These are phyloP conservation scores for Pseudopyrenochaeta lycopersici DNA, from an alignment of 2,329 filamentous ascomycete genomes.

Conservation along the genomic window DNA sequence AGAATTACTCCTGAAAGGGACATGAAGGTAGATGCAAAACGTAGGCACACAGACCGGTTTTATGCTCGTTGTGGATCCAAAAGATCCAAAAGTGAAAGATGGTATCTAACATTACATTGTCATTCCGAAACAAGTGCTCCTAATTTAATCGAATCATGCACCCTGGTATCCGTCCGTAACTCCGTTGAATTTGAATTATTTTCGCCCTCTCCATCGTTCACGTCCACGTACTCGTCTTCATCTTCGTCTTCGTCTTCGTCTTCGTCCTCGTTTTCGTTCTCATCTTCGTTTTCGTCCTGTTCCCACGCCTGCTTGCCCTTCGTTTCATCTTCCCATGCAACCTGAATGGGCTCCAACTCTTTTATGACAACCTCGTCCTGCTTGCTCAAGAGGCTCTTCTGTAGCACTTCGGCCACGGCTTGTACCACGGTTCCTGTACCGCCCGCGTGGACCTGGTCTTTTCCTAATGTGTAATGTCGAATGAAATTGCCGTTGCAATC, in stretches of 20 bases:
- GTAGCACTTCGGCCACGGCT: slow-evolving; percentile 3
- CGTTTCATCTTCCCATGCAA: not conserved
- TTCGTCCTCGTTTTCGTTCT: not conserved
- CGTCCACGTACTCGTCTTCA: not conserved
- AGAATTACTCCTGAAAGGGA: too few relatives aligned
- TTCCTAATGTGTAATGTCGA: slow-evolving; percentile 25
- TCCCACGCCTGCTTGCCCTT: not conserved
- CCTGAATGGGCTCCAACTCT: not conserved
- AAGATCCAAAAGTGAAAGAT: too few relatives aligned
- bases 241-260: too few relatives aligned
- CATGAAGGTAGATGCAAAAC: too few relatives aligned
- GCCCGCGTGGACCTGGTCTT: not conserved
- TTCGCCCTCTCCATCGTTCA: too few relatives aligned
- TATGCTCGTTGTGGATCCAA: too few relatives aligned
- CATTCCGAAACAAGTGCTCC: too few relatives aligned
- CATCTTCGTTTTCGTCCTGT: not conserved
- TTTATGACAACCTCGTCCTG: not conserved
- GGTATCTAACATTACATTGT: too few relatives aligned
- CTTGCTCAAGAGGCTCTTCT: not conserved
- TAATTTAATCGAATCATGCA: too few relatives aligned
- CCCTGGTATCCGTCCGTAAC: not conserved
- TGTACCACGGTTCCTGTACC: not conserved
- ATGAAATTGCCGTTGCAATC: slow-evolving; percentile 30
- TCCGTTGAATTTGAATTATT: too few relatives aligned
- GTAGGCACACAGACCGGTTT: too few relatives aligned